Conservation (phyloP, 2,329 filamentous ascomycete genomes). For the Talaromyces sp. region DNA sequence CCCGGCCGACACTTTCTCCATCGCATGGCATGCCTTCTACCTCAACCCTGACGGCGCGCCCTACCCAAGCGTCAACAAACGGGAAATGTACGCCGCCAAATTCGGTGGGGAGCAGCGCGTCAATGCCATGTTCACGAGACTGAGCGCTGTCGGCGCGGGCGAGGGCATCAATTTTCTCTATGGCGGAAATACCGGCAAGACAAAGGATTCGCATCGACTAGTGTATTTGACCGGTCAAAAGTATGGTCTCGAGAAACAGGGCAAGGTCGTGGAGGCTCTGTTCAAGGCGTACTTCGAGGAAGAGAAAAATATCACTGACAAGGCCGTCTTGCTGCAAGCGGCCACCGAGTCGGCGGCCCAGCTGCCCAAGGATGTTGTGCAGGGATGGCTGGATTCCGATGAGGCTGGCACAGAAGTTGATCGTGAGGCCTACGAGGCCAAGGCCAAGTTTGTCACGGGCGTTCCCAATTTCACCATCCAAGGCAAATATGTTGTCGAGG, state of each 20-base stretch:
- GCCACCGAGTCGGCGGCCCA: slow-evolving; percentile 41
- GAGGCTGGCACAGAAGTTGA: slow-evolving; percentile 53
- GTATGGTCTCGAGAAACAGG: slow-evolving; percentile 45
- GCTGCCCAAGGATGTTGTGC: slow-evolving; percentile 2
- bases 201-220: slow-evolving; percentile 71
- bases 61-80: slow-evolving; percentile 45
- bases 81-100: slow-evolving; percentile 54
- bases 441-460: slow-evolving; percentile 33
- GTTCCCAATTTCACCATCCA: slow-evolving; percentile 63
- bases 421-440: slow-evolving; percentile 48
- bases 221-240: slow-evolving; percentile 62
- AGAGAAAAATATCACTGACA: slow-evolving; percentile 57
- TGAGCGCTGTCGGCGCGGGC: slow-evolving; percentile 52
- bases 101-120: slow-evolving; percentile 57
- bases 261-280: slow-evolving; percentile 54
- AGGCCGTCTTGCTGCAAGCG: slow-evolving; percentile 47
- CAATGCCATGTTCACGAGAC: slow-evolving; percentile 51
- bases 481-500: slow-evolving; percentile 59
- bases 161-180: slow-evolving; percentile 71
- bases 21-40: slow-evolving; percentile 75
- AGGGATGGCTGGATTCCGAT: slow-evolving; percentile 39
- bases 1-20: slow-evolving; percentile 64
- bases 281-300: slow-evolving; percentile 63
- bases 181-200: slow-evolving; percentile 66
- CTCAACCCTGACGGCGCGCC: slow-evolving; percentile 62